Percentiles rank a stretch among this genome's conserved stretches.
These are phyloP conservation scores for Colletotrichum tamarilloi DNA, from an alignment of 2,329 filamentous ascomycete genomes.

Conservation along the genomic window DNA sequence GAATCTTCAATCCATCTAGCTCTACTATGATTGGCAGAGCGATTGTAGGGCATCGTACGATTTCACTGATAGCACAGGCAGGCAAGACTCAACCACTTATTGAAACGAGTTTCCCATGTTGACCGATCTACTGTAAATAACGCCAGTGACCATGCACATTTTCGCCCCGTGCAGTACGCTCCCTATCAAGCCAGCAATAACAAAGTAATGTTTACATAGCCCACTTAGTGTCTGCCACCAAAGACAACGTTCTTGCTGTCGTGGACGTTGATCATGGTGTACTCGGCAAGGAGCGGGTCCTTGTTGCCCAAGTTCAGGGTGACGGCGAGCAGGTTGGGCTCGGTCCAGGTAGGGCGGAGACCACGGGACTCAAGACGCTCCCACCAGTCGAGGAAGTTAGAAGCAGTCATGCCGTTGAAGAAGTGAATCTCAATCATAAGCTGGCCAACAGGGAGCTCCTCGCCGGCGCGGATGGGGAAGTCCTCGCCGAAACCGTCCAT, in stretches of 20 bases:
- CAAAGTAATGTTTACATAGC: not conserved
- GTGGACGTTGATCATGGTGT: constrained; percentile 40
- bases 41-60: not conserved
- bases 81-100: not conserved
- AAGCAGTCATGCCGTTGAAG: constrained; percentile 22
- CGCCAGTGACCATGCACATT: constrained; percentile 1
- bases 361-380: constrained; percentile 39
- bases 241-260: constrained; percentile 35
- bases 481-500: constrained; percentile 41
- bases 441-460: constrained; percentile 37
- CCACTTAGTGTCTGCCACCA: not conserved
- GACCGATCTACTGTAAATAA: not conserved
- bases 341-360: constrained; percentile 40
- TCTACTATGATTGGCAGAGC: not conserved
- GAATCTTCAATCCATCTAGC: not conserved
- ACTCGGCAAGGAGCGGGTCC: constrained; percentile 38
- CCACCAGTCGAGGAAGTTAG: constrained; percentile 39
- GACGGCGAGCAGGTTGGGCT: constrained; percentile 39
- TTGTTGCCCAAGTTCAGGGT: constrained; percentile 33
- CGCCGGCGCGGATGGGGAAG: constrained; percentile 35
- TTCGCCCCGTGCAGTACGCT: not conserved
- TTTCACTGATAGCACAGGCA: not conserved
- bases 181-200: not conserved
- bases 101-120: not conserved
- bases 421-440: constrained; percentile 39